phyloP scores from a whole-genome alignment of 2,329 filamentous ascomycete genomes.

The Fonsecaea multimorphosa region DNA sequence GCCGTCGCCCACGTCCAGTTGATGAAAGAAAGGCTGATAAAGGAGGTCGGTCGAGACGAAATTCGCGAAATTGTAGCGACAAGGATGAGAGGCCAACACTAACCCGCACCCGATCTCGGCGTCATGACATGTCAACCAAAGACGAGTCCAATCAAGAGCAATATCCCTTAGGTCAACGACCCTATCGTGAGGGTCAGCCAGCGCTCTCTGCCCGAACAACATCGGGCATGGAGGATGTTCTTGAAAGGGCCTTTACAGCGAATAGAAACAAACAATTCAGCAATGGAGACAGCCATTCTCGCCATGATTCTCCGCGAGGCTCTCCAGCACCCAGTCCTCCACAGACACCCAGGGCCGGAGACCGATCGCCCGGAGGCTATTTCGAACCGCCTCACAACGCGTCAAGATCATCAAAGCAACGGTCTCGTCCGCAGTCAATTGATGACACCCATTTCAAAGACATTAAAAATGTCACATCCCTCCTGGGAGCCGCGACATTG shows the following conservation, averaged over 20 bases:
- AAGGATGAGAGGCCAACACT: constrained; percentile 12
- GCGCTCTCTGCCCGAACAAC: constrained; percentile 29
- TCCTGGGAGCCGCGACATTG: constrained; percentile 37
- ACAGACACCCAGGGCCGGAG: constrained; percentile 31
- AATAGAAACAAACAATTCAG: constrained; percentile 31
- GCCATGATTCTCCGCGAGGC: constrained; percentile 35
- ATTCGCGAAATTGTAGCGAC: constrained; percentile 19
- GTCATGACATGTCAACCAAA: constrained; percentile 18
- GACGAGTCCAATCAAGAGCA: constrained; percentile 18
- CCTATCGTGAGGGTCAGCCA: constrained; percentile 18
- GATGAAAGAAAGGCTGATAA: constrained; percentile 23
- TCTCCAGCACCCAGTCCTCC: constrained; percentile 42
- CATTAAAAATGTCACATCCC: constrained; percentile 35
- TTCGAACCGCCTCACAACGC: constrained; percentile 30
- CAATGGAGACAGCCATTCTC: constrained; percentile 24
- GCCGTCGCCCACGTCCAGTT: constrained; percentile 15
- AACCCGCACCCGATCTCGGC: constrained; percentile 19
- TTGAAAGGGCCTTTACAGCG: constrained; percentile 34
- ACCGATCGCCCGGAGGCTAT: constrained; percentile 30
- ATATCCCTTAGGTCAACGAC: constrained; percentile 15
- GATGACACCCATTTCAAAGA: constrained; percentile 37
- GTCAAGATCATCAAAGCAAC: constrained; percentile 27
- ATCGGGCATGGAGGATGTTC: constrained; percentile 36
- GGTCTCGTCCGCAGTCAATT: constrained; percentile 34
- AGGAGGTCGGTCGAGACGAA: constrained; percentile 23